phyloP scores from a whole-genome alignment of 805 yeast species.

The Pichia rugopelliculosa region DNA sequence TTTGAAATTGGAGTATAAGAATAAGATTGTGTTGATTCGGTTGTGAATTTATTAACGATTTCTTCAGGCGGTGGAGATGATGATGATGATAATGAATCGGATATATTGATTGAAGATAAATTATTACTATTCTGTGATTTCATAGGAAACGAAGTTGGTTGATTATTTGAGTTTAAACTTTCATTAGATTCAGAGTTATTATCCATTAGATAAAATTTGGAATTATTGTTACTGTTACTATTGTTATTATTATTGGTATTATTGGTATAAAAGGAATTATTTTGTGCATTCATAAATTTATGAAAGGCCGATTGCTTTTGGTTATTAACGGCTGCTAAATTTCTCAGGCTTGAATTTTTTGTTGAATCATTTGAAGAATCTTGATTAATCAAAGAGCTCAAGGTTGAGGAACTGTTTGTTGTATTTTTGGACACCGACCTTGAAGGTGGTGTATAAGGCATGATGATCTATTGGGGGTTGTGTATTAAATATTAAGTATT shows the following conservation, averaged over 20 bases:
- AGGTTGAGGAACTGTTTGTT: background rate
- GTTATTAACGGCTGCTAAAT: background rate
- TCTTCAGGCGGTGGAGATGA: background rate
- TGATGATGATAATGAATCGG: too few species aligned
- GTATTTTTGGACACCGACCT: background rate
- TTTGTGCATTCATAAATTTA: slow-evolving; percentile 6
- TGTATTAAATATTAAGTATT: too few species aligned
- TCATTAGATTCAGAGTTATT: slow-evolving; percentile 11
- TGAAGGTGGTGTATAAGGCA: slow-evolving; percentile 1
- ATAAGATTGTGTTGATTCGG: slow-evolving; percentile 76
- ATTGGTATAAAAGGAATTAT: background rate
- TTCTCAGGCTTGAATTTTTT: background rate
- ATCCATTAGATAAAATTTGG: slow-evolving; percentile 12
- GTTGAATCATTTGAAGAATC: background rate
- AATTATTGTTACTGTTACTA: background rate
- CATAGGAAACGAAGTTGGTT: background rate
- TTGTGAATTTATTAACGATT: slow-evolving; percentile 43
- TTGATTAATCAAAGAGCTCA: background rate
- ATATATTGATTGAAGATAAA: background rate
- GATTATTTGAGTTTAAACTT: slow-evolving; percentile 1
- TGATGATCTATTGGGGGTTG: background rate
- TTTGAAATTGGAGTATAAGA: slow-evolving; percentile 80
- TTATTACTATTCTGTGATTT: background rate
- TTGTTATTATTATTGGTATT: slow-evolving; percentile 1
- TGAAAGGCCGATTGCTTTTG: slow-evolving; percentile 6